Percentiles rank a stretch among this genome's conserved stretches.
Conservation (phyloP, 2,329 filamentous ascomycete species). For the Colletotrichum lupini region DNA sequence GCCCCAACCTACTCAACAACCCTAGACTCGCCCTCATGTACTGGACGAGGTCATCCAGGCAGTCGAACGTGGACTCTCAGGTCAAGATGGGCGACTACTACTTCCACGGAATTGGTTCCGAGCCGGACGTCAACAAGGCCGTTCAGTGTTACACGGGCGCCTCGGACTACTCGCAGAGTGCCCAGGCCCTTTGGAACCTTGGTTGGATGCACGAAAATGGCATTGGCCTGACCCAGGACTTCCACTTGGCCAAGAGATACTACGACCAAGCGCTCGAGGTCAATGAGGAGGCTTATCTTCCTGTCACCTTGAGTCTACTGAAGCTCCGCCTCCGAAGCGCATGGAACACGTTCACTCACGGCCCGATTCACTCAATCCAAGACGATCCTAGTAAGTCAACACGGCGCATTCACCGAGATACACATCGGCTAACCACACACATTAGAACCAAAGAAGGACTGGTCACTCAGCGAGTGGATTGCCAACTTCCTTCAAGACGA, state of each 20-base stretch:
- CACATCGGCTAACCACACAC: slow-evolving; percentile 42
- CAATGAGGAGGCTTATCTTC: slow-evolving; percentile 92
- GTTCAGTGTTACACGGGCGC: slow-evolving; percentile 93
- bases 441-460: slow-evolving; percentile 75
- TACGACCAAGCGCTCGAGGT: slow-evolving; percentile 94
- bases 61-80: slow-evolving; percentile 91
- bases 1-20: slow-evolving; percentile 58
- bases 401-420: not conserved
- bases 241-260: slow-evolving; percentile 94
- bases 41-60: slow-evolving; percentile 94
- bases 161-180: slow-evolving; percentile 90
- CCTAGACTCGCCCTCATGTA: slow-evolving; percentile 81
- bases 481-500: slow-evolving; percentile 83
- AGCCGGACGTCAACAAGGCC: slow-evolving; percentile 82
- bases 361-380: slow-evolving; percentile 91
- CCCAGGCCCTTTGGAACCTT: slow-evolving; percentile 95
- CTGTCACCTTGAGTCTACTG: slow-evolving; percentile 87
- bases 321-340: slow-evolving; percentile 88
- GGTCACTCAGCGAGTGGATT: slow-evolving; percentile 88
- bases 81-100: slow-evolving; percentile 99
- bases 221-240: slow-evolving; percentile 91
- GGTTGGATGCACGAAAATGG: slow-evolving; percentile 99
- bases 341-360: slow-evolving; percentile 93
- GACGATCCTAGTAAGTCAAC: slow-evolving; percentile 80
- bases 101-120: slow-evolving; percentile 80